Conservation (phyloP, 2,329 filamentous ascomycete species). For the Cladosporium sp. region DNA sequence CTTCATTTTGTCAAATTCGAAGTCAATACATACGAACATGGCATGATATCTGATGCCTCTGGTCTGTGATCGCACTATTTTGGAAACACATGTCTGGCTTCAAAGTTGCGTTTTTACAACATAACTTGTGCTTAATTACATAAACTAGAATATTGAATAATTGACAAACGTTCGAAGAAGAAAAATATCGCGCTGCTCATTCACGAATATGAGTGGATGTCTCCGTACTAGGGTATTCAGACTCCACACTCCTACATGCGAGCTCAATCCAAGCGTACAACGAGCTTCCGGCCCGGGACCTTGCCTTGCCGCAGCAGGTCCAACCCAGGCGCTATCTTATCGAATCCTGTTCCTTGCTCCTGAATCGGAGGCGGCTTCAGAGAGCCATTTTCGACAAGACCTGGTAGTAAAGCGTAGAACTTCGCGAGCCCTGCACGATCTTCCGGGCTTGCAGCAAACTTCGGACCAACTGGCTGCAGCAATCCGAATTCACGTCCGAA, state of each 20-base stretch:
- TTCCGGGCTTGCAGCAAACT: not conserved
- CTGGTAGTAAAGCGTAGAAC: not conserved
- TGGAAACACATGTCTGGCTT: not conserved
- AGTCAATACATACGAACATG: too few species aligned
- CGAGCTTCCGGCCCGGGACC: not conserved
- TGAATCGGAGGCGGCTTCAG: not conserved
- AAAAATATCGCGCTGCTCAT: too few species aligned
- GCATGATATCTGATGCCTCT: not conserved
- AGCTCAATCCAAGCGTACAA: not conserved
- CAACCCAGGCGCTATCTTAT: not conserved
- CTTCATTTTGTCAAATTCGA: too few species aligned
- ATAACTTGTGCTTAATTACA: too few species aligned
- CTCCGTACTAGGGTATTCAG: not conserved
- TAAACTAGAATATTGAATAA: too few species aligned
- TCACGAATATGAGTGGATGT: too few species aligned
- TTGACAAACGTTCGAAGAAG: too few species aligned
- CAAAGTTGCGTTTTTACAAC: too few species aligned
- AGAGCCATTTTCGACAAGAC: not conserved
- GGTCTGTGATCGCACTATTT: not conserved
- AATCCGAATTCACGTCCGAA: not conserved
- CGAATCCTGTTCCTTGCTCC: not conserved
- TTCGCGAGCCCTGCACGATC: not conserved
- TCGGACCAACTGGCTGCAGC: not conserved
- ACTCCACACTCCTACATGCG: not conserved
- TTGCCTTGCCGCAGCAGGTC: not conserved